A percentile compares a stretch with the other conserved stretches of the same genome.
Evolutionary conservation across 768 basidiomycete species (phyloP).

Genomic region (Lactarius trivialis): DNA sequence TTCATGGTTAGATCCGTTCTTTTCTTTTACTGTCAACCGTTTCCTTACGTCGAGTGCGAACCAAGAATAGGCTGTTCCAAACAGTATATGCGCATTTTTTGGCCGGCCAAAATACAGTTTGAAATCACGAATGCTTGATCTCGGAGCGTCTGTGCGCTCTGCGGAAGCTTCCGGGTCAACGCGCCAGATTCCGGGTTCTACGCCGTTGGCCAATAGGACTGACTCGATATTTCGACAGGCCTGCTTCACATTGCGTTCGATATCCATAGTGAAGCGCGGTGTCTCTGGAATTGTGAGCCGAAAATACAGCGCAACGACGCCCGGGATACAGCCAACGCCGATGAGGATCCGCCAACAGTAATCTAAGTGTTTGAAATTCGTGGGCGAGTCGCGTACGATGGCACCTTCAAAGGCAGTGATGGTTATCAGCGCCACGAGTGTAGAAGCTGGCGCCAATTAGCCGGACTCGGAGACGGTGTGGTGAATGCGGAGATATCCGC

Average conservation of each 20-base stretch:
- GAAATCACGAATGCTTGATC: conserved; percentile 65
- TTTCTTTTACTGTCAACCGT: background rate
- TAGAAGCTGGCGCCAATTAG: conserved; percentile 40
- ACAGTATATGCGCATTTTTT: conserved; percentile 71
- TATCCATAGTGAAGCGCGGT: conserved; percentile 88
- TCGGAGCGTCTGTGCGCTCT: conserved; percentile 60
- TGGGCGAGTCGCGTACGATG: conserved; percentile 41
- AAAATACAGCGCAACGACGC: conserved; percentile 78
- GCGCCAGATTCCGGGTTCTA: conserved; percentile 33
- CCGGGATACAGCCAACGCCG: conserved; percentile 81
- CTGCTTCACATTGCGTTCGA: conserved; percentile 75
- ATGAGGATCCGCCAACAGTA: conserved; percentile 82
- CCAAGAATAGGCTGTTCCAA: conserved; percentile 81
- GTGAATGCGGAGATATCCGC: conserved; percentile 22
- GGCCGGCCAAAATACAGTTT: conserved; percentile 57
- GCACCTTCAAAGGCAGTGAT: conserved; percentile 59
- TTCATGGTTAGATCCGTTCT: background rate
- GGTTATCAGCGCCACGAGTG: conserved; percentile 58
- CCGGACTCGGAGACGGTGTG: background rate
- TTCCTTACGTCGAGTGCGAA: conserved; percentile 74
- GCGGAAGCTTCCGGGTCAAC: conserved; percentile 51
- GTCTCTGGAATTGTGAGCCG: conserved; percentile 93
- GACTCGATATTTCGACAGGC: conserved; percentile 68
- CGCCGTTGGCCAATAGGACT: conserved; percentile 42
- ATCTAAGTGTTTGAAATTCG: conserved; percentile 50